phyloP scores from a whole-genome alignment of 345 rosid genomes.

The Eucalyptus paniculata region DNA sequence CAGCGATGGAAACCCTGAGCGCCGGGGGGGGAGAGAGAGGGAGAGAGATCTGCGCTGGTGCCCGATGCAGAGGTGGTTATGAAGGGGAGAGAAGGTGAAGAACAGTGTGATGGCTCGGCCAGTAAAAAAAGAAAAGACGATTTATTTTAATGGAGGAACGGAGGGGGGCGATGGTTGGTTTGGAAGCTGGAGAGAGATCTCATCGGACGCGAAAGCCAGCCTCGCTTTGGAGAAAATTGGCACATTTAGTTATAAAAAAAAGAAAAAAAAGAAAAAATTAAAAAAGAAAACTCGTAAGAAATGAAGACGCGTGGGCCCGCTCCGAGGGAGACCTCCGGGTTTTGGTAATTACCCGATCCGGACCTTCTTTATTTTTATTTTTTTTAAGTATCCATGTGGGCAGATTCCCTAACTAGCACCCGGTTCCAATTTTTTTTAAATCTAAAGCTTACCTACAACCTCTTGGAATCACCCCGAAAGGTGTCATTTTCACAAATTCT shows the following conservation, averaged over 20 bases:
- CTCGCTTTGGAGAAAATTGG: not conserved
- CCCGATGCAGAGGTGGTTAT: not conserved
- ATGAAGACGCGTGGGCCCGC: not conserved
- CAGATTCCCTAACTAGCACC: not conserved
- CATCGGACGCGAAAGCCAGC: not conserved
- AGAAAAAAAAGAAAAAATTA: not conserved
- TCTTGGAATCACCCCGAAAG: too few species aligned
- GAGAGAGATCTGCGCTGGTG: not conserved
- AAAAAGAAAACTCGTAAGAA: not conserved
- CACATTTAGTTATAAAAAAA: not conserved
- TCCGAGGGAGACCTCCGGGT: not conserved
- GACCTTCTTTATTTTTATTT: fast-evolving
- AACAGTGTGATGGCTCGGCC: not conserved
- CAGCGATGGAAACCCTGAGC: not conserved
- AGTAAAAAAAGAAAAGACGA: not conserved
- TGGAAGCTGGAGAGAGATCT: not conserved
- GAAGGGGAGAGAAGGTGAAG: not conserved
- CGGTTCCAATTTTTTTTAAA: not conserved
- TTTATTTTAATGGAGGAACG: not conserved
- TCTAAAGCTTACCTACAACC: too few species aligned
- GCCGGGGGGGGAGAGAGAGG: not conserved
- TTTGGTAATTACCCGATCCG: not conserved
- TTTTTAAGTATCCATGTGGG: not conserved
- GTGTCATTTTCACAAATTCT: too few species aligned
- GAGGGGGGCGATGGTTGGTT: not conserved